Evolutionary conservation across 2,329 filamentous ascomycete species (phyloP).

Genomic region (Colletotrichum plurivorum): DNA sequence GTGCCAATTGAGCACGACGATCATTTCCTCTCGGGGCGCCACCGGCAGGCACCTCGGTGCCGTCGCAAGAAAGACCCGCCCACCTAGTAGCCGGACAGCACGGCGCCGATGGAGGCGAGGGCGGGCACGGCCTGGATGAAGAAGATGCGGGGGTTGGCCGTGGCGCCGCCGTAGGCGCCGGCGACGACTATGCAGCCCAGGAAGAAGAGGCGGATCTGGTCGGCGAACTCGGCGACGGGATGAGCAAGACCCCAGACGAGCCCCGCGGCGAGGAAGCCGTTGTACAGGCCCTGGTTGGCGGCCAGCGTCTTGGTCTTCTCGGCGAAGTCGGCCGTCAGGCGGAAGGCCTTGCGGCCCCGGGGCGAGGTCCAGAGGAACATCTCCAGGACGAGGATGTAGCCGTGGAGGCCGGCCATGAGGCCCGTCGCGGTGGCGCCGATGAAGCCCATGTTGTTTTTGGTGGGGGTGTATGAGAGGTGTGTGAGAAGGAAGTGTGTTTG

Average conservation of each 20-base stretch:
- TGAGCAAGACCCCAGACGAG: conserved; percentile 63
- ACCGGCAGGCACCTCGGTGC: background rate
- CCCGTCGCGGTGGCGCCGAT: conserved; percentile 52
- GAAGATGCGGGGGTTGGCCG: conserved; percentile 57
- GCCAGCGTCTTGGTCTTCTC: conserved; percentile 60
- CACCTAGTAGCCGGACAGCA: conserved; percentile 45
- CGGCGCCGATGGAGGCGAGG: conserved; percentile 47
- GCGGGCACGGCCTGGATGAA: conserved; percentile 59
- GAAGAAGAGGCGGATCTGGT: conserved; percentile 64
- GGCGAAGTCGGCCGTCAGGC: conserved; percentile 60
- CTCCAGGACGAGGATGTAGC: conserved; percentile 64
- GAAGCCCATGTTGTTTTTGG: conserved; percentile 48
- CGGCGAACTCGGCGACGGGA: conserved; percentile 56
- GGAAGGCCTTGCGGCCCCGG: conserved; percentile 60
- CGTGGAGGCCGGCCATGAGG: conserved; percentile 58
- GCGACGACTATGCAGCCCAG: conserved; percentile 60
- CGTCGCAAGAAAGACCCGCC: background rate
- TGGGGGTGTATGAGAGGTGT: background rate
- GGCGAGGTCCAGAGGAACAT: conserved; percentile 66
- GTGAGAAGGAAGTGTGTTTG: background rate
- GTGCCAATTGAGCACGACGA: background rate
- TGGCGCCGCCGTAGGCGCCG: conserved; percentile 60
- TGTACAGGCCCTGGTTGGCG: conserved; percentile 67
- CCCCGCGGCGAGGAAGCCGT: conserved; percentile 66
- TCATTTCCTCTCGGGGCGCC: too few species aligned